phyloP scores from a whole-genome alignment of 2,329 filamentous ascomycete species.

The Alternaria angustiovoidea region DNA sequence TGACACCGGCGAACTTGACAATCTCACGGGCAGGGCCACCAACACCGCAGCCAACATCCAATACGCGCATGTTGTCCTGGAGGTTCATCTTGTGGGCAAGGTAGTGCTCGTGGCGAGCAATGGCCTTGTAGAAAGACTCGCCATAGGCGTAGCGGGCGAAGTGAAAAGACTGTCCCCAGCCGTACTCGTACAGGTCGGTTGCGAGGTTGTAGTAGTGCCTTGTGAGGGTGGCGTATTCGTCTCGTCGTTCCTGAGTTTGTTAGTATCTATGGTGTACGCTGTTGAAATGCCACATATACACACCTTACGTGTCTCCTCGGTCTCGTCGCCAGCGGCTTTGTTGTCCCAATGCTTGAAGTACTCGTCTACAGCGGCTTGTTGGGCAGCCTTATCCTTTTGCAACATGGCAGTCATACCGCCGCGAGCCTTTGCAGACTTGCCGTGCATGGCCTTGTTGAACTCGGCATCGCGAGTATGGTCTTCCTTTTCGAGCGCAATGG shows the following conservation, averaged over 20 bases:
- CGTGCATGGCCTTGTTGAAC: conserved; percentile 91
- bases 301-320: conserved; percentile 80
- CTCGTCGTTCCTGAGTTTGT: conserved; percentile 72
- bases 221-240: conserved; percentile 91
- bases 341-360: conserved; percentile 98
- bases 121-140: conserved; percentile 88
- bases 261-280: conserved; percentile 16
- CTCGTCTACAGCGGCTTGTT: conserved; percentile 84
- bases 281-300: conserved; percentile 10
- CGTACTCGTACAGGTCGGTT: conserved; percentile 96
- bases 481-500: conserved; percentile 75
- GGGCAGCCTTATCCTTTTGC: conserved; percentile 79
- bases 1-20: conserved; percentile 89
- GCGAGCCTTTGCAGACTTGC: conserved; percentile 70
- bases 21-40: conserved; percentile 96
- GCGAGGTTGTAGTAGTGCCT: conserved; percentile 97
- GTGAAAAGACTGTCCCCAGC: conserved; percentile 96
- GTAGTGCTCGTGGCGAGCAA: conserved; percentile 97
- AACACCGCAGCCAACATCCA: conserved; percentile 97
- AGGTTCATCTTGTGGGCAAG: conserved; percentile 89
- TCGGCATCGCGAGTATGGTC: conserved; percentile 85
- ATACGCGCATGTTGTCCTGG: conserved; percentile 83
- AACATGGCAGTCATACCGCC: conserved; percentile 86
- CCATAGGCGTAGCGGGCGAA: conserved; percentile 92
- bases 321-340: conserved; percentile 80